A percentile compares a stretch with the other conserved stretches of the same genome.
phyloP scores from a whole-genome alignment of 805 yeast species.

The Teunomyces stri region DNA sequence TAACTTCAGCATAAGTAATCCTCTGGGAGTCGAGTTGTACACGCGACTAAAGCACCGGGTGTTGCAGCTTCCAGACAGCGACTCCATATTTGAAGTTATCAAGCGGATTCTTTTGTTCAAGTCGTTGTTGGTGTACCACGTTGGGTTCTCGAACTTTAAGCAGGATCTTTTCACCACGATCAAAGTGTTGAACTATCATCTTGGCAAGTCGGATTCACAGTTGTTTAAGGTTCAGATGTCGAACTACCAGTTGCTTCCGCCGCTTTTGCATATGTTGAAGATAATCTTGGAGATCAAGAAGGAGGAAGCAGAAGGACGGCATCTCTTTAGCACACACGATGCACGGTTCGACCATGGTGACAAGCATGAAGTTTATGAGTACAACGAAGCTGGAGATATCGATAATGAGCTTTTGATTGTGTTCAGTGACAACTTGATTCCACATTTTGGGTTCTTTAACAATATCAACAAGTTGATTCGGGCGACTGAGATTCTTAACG shows the following conservation, averaged over 20 bases:
- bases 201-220: conserved; percentile 11
- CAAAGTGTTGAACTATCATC: conserved; percentile 12
- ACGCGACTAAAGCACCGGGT: conserved; percentile 6
- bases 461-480: conserved; percentile 27
- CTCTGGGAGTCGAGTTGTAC: neutral
- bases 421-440: conserved; percentile 21
- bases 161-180: conserved; percentile 18
- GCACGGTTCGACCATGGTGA: conserved; percentile 1
- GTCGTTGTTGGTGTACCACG: conserved; percentile 18
- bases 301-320: conserved; percentile 6
- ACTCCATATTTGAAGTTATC: conserved; percentile 12
- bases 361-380: neutral
- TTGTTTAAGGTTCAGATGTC: conserved; percentile 23
- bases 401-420: conserved; percentile 12
- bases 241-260: conserved; percentile 32
- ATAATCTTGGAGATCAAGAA: conserved; percentile 13
- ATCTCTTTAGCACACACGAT: neutral
- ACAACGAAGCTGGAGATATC: conserved; percentile 5
- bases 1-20: neutral
- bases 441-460: conserved; percentile 26
- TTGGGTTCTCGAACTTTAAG: conserved; percentile 14
- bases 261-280: conserved; percentile 28
- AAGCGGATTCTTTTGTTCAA: conserved; percentile 20
- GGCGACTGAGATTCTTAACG: conserved; percentile 18
- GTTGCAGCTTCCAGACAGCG: conserved; percentile 3